Conservation (phyloP, 768 basidiomycete species). For the Leccinellum luteum region DNA sequence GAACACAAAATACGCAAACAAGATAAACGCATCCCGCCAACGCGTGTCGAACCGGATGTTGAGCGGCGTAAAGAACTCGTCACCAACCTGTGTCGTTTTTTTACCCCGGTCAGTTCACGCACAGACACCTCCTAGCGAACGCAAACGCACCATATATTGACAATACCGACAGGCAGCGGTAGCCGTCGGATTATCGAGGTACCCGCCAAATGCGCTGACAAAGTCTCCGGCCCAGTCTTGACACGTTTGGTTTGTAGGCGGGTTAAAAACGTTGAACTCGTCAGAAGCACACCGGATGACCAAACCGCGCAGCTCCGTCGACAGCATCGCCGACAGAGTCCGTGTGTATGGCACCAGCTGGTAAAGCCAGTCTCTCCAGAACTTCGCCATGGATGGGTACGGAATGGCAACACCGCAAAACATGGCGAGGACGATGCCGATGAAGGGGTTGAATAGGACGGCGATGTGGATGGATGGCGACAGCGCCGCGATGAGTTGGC, state of each 20-base stretch:
- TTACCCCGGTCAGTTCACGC: background rate
- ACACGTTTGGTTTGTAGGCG: slow-evolving; percentile 76
- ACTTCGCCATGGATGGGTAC: slow-evolving; percentile 55
- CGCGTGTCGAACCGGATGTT: slow-evolving; percentile 61
- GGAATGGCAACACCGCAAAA: slow-evolving; percentile 86
- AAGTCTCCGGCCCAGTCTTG: slow-evolving; percentile 67
- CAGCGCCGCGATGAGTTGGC: slow-evolving; percentile 71
- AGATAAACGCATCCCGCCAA: slow-evolving; percentile 69
- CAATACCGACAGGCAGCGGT: slow-evolving; percentile 71
- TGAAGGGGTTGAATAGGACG: slow-evolving; percentile 77
- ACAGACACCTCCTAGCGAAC: background rate
- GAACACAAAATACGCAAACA: slow-evolving; percentile 67
- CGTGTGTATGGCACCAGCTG: slow-evolving; percentile 70
- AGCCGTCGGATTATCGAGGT: slow-evolving; percentile 65
- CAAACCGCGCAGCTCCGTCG: slow-evolving; percentile 75
- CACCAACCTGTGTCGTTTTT: slow-evolving; percentile 42
- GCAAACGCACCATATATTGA: slow-evolving; percentile 44
- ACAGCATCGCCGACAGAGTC: slow-evolving; percentile 66
- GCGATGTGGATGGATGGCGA: slow-evolving; percentile 78
- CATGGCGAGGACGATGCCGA: slow-evolving; percentile 58
- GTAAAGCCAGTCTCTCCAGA: slow-evolving; percentile 83
- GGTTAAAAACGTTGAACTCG: slow-evolving; percentile 71
- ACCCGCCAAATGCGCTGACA: slow-evolving; percentile 61
- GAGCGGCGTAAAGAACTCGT: slow-evolving; percentile 66
- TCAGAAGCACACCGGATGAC: slow-evolving; percentile 58